These are phyloP conservation scores for Euphorbia peplus DNA, from an alignment of 345 rosid species.

Conservation along the genomic window DNA sequence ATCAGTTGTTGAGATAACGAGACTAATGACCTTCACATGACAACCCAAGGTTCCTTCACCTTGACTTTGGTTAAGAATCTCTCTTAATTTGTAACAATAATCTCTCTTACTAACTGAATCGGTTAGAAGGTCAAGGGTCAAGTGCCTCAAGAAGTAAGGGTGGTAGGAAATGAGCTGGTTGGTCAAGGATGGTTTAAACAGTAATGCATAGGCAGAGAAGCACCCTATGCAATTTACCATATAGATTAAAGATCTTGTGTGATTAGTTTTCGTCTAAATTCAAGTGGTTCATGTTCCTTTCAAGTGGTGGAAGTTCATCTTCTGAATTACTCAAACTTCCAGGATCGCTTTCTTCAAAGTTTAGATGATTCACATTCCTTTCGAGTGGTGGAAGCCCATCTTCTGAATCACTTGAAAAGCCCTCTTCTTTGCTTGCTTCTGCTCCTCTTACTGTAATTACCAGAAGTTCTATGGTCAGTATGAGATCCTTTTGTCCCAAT, in stretches of 20 bases:
- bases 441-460: conserved; percentile 22
- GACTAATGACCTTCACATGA: no score
- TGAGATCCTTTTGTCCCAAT: not conserved
- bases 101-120: not conserved
- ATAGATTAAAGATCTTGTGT: conserved; percentile 8
- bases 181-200: not conserved
- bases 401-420: conserved; percentile 53
- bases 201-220: not conserved
- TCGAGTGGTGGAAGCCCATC: conserved; percentile 84
- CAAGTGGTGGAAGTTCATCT: conserved; percentile 78
- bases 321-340: conserved; percentile 46
- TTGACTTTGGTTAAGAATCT: no score
- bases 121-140: not conserved
- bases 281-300: conserved; percentile 80
- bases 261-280: conserved; percentile 49
- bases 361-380: conserved; percentile 76
- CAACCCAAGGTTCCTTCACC: no score
- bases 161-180: not conserved
- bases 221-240: not conserved
- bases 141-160: not conserved
- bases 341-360: conserved; percentile 53
- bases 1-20: no score
- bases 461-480: not conserved
- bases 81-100: no score
- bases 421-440: conserved; percentile 32